Evolutionary conservation across 176 grass and related monocot species (phyloP).

Genomic region (Oryza nivara): DNA sequence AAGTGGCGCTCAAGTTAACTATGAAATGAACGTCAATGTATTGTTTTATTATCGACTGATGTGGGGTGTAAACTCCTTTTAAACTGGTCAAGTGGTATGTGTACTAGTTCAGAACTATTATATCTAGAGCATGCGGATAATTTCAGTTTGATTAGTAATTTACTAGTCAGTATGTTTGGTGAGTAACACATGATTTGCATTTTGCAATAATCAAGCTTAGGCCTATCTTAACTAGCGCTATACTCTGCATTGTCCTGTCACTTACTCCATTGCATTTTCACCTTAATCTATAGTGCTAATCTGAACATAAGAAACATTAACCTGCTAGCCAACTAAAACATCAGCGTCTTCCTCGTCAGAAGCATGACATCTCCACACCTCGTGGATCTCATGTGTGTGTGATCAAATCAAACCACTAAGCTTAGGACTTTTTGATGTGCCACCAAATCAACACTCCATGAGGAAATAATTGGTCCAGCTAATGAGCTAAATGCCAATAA

Average conservation of each 20-base stretch:
- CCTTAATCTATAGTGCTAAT: constrained; percentile 17
- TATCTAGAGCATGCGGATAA: neutral
- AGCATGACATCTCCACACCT: neutral
- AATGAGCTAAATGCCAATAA: neutral
- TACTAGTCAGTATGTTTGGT: neutral
- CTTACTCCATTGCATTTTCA: neutral
- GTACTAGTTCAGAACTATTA: neutral
- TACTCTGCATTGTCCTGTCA: neutral
- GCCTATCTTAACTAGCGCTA: neutral
- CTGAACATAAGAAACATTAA: constrained; percentile 24
- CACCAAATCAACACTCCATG: neutral
- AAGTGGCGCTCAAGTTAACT: neutral
- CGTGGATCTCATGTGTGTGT: constrained; percentile 2
- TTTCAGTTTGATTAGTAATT: neutral
- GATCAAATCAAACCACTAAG: neutral
- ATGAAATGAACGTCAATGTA: neutral
- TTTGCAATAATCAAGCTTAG: neutral
- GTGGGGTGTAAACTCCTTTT: neutral
- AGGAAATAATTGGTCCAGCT: neutral
- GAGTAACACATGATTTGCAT: neutral
- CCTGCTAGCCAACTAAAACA: constrained; percentile 11
- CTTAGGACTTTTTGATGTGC: neutral
- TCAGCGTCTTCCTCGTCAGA: constrained; percentile 6
- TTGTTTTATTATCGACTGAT: neutral
- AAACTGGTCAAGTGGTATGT: neutral